Conservation (phyloP, 352 stramenopile species). For the Aphanomyces cochlioides region DNA sequence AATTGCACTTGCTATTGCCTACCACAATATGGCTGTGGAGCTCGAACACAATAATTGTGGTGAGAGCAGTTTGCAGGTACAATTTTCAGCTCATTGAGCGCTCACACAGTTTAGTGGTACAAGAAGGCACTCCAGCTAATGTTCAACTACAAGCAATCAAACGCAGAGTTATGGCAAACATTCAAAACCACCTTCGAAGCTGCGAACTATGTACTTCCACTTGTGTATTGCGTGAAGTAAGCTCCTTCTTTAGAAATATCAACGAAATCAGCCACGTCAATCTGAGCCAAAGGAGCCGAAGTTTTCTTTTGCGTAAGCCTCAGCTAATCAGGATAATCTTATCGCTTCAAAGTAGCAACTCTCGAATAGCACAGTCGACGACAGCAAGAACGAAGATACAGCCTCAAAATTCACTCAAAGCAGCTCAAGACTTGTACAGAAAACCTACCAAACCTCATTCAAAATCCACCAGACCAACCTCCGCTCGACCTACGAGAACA, state of each 20-base stretch:
- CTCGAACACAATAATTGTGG: constrained; percentile 68
- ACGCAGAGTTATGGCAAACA: constrained; percentile 54
- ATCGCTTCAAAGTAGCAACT: not conserved
- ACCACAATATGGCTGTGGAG: constrained; percentile 77
- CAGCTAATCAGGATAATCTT: not conserved
- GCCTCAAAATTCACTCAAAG: not conserved
- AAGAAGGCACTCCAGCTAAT: constrained; percentile 75
- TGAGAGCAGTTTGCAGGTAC: constrained; percentile 58
- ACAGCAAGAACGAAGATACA: not conserved
- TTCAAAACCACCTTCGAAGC: constrained; percentile 73
- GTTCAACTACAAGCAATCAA: constrained; percentile 57
- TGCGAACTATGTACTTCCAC: constrained; percentile 44
- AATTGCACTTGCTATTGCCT: constrained; percentile 68
- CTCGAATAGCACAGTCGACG: not conserved
- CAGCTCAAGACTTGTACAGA: not conserved
- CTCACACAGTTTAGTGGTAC: constrained; percentile 46
- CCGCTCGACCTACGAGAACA: not conserved
- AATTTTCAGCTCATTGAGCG: not conserved
- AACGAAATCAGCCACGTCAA: not conserved
- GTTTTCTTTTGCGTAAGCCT: not conserved
- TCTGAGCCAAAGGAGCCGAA: not conserved
- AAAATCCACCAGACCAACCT: not conserved
- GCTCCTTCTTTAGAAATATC: too few relatives aligned
- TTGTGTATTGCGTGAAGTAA: too few relatives aligned
- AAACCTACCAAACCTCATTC: not conserved